phyloP scores from a whole-genome alignment of 495 filamentous ascomycete genomes.

The Pyrenopolyporus hunteri region DNA sequence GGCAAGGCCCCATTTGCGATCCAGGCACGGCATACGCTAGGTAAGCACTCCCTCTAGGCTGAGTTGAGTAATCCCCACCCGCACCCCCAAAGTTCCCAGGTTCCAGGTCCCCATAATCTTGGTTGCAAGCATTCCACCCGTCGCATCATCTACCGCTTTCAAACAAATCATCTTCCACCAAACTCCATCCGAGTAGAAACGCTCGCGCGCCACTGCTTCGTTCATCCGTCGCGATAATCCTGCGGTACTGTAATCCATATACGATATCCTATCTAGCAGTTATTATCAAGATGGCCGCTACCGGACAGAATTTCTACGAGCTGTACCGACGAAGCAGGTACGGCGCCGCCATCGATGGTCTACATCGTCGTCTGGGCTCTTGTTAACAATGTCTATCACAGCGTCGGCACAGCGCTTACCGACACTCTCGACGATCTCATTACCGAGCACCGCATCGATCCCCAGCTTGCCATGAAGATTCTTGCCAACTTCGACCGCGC shows the following conservation, averaged over 20 bases:
- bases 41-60: too few relatives aligned
- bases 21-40: too few relatives aligned
- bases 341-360: conserved; percentile 35
- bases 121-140: too few relatives aligned
- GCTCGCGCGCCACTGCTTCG: neutral
- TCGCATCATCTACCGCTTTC: conserved; percentile 7
- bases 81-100: too few relatives aligned
- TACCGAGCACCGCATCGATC: conserved; percentile 89
- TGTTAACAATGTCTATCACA: conserved; percentile 48
- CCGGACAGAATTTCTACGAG: conserved; percentile 77
- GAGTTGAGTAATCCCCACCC: too few relatives aligned
- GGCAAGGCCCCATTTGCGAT: too few relatives aligned
- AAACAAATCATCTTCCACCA: conserved; percentile 16
- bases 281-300: conserved; percentile 39
- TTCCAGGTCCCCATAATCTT: too few relatives aligned
- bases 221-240: neutral
- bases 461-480: conserved; percentile 98
- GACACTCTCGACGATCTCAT: conserved; percentile 97
- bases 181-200: neutral
- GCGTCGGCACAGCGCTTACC: conserved; percentile 87
- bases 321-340: conserved; percentile 98
- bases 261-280: neutral
- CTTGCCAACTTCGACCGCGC: conserved; percentile 88
- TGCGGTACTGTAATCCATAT: neutral
- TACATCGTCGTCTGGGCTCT: conserved; percentile 12